phyloP scores from a whole-genome alignment of 768 basidiomycete genomes.

The Leccinellum albellum region DNA sequence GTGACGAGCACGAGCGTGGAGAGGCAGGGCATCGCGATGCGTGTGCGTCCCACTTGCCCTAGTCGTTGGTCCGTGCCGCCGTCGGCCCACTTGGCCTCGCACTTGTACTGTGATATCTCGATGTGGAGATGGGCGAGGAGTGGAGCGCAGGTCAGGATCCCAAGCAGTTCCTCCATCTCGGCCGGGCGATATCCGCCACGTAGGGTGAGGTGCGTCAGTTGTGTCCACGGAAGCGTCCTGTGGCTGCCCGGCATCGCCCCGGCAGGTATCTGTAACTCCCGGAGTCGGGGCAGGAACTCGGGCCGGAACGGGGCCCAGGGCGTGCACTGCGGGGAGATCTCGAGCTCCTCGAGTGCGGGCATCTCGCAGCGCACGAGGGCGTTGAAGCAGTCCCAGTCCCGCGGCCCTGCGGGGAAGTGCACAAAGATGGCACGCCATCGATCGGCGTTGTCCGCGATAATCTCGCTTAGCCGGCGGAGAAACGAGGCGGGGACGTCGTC shows the following conservation, averaged over 20 bases:
- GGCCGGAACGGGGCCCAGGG: conserved; percentile 31
- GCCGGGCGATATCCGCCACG: conserved; percentile 29
- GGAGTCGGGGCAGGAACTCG: conserved; percentile 22
- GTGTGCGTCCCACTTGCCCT: conserved; percentile 1
- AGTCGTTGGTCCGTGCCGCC: conserved; percentile 6
- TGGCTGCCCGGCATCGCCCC: conserved; percentile 32
- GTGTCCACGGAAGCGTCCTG: conserved; percentile 31
- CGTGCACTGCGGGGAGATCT: conserved; percentile 30
- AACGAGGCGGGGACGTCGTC: conserved; percentile 28
- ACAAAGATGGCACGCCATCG: conserved; percentile 31
- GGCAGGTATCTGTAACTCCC: conserved; percentile 29
- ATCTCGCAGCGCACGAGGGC: conserved; percentile 22
- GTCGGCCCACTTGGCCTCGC: conserved; percentile 27
- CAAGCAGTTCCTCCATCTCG: conserved; percentile 24
- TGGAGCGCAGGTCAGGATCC: conserved; percentile 24
- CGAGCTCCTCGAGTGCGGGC: conserved; percentile 30
- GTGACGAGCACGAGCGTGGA: conserved; percentile 29
- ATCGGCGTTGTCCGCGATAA: conserved; percentile 22
- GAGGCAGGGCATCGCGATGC: conserved; percentile 29
- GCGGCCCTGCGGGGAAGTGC: conserved; percentile 27
- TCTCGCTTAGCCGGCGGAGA: conserved; percentile 19
- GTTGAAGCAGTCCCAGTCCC: conserved; percentile 27
- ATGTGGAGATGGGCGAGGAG: conserved; percentile 29
- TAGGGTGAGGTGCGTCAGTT: conserved; percentile 30
- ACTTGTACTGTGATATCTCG: conserved; percentile 31